phyloP scores from a whole-genome alignment of 2,329 filamentous ascomycete genomes.

The Sclerotinia minor region DNA sequence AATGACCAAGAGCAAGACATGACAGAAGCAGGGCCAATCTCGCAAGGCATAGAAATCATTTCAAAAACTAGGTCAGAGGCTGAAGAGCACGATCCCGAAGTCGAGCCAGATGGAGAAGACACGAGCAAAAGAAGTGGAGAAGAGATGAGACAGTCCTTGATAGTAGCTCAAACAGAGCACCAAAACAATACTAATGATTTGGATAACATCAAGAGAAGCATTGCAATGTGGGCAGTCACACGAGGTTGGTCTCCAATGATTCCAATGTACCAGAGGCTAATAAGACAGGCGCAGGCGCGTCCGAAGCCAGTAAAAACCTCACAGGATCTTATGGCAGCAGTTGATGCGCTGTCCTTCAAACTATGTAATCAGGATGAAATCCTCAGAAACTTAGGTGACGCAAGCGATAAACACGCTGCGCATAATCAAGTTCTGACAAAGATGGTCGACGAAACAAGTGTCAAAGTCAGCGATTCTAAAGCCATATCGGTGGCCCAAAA shows the following conservation, averaged over 20 bases:
- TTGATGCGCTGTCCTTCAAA: not conserved
- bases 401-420: not conserved
- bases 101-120: too few relatives aligned
- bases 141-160: not conserved
- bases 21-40: not conserved
- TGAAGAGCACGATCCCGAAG: not conserved
- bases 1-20: not conserved
- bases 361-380: not conserved
- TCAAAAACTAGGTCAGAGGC: not conserved
- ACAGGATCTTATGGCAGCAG: not conserved
- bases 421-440: not conserved
- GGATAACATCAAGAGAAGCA: not conserved
- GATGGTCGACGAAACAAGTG: not conserved
- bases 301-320: not conserved
- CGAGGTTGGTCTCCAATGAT: not conserved
- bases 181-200: not conserved
- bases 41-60: too few relatives aligned
- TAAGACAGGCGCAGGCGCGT: not conserved
- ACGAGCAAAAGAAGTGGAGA: not conserved
- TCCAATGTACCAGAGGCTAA: not conserved
- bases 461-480: not conserved
- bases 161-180: not conserved
- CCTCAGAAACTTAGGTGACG: not conserved
- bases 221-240: too few relatives aligned
- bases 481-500: not conserved